Conservation (phyloP, 2,329 filamentous ascomycete species). For the Orbilia ellipsospora region DNA sequence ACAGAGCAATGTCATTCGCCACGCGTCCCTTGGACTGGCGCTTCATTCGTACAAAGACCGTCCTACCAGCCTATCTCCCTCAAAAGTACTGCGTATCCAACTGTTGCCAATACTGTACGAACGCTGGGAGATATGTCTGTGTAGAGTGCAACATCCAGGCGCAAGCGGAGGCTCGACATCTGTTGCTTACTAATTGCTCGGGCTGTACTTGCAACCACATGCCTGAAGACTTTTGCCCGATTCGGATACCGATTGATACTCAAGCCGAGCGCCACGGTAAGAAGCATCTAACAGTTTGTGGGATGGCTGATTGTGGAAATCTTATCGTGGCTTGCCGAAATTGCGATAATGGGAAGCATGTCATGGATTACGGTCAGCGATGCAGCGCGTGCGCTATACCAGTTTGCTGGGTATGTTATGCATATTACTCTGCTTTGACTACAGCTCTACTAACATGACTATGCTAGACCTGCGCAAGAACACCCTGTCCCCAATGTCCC, state of each 20-base stretch:
- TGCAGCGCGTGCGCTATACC: slow-evolving; percentile 51
- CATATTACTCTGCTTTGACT: not conserved
- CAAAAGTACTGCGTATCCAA: slow-evolving; percentile 52
- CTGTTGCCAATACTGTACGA: slow-evolving; percentile 49
- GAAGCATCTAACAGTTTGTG: slow-evolving; percentile 50
- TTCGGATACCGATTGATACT: slow-evolving; percentile 48
- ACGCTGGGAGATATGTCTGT: slow-evolving; percentile 52
- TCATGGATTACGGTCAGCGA: slow-evolving; percentile 51
- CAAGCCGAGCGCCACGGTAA: slow-evolving; percentile 48
- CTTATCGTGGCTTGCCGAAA: slow-evolving; percentile 48
- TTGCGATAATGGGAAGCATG: slow-evolving; percentile 48
- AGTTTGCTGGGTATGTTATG: slow-evolving; percentile 45
- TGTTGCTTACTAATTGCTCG: slow-evolving; percentile 40
- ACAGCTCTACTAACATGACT: not conserved
- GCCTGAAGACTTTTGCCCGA: slow-evolving; percentile 51
- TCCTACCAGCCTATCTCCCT: slow-evolving; percentile 36
- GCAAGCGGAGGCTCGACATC: slow-evolving; percentile 32
- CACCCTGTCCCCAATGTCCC: slow-evolving; percentile 42
- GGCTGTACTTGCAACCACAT: slow-evolving; percentile 51
- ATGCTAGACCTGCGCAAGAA: slow-evolving; percentile 43
- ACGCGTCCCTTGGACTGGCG: slow-evolving; percentile 51
- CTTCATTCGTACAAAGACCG: slow-evolving; percentile 32
- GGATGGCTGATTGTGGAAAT: slow-evolving; percentile 41
- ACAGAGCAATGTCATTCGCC: slow-evolving; percentile 46
- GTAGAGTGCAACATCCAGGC: slow-evolving; percentile 45